Evolutionary conservation across 1,139 yeast genomes (phyloP).

Genomic region (Magnusiomyces suaveolens): DNA sequence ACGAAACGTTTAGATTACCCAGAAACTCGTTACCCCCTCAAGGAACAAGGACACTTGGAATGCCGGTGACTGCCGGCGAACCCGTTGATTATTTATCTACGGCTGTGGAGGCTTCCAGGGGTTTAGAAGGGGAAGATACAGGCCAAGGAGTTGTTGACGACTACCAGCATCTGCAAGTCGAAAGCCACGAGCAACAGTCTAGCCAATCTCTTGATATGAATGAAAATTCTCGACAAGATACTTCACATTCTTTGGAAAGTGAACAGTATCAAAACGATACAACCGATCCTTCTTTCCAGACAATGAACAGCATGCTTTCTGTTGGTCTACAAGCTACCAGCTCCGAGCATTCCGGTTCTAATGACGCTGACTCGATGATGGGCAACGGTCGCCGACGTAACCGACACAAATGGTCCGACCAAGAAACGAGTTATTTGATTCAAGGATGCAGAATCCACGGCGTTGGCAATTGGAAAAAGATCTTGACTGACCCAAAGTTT

Average conservation of each 20-base stretch:
- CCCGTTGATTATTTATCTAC: not conserved
- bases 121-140: constrained; percentile 3
- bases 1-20: not conserved
- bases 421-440: constrained; percentile 35
- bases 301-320: not conserved
- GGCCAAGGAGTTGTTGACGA: not conserved
- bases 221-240: not conserved
- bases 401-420: constrained; percentile 36
- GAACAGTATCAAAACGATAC: not conserved
- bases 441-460: constrained; percentile 38
- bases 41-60: not conserved
- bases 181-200: not conserved
- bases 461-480: constrained; percentile 41
- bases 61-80: constrained; percentile 1
- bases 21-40: not conserved
- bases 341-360: not conserved
- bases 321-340: not conserved
- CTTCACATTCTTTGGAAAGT: not conserved
- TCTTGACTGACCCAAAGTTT: constrained; percentile 33
- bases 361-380: not conserved
- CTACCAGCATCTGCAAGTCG: not conserved
- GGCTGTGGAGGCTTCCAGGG: not conserved
- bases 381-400: constrained; percentile 27
- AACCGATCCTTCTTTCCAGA: not conserved
- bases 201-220: not conserved